Evolutionary conservation across 2,329 filamentous ascomycete genomes (phyloP).

Genomic region (Alternaria arbusti): DNA sequence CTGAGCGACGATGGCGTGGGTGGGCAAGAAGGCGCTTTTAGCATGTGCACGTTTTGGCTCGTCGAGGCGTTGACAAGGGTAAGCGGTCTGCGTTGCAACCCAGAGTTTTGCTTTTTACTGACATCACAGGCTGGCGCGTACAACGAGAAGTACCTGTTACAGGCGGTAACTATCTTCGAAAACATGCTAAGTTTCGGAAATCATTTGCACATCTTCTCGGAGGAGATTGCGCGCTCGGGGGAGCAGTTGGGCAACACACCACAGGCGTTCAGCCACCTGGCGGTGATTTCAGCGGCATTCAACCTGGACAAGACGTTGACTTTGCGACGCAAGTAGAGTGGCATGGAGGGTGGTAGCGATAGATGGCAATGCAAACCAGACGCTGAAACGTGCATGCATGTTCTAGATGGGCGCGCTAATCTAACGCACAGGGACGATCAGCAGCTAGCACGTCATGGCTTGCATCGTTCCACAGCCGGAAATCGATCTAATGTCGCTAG

Average conservation of each 20-base stretch:
- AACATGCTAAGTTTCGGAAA: slow-evolving; percentile 80
- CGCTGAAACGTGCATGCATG: slow-evolving; percentile 1
- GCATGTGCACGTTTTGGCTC: slow-evolving; percentile 84
- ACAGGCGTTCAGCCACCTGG: slow-evolving; percentile 79
- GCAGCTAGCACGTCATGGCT: slow-evolving; percentile 15
- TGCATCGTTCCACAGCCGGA: slow-evolving; percentile 10
- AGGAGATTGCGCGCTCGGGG: slow-evolving; percentile 76
- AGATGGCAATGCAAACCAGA: background rate
- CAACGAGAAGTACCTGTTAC: slow-evolving; percentile 67
- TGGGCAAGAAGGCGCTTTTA: slow-evolving; percentile 76
- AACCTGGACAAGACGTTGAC: slow-evolving; percentile 66
- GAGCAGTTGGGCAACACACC: slow-evolving; percentile 82
- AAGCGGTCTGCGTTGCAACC: slow-evolving; percentile 43
- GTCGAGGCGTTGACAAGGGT: slow-evolving; percentile 79
- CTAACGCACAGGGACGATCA: slow-evolving; percentile 8
- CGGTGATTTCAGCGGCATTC: slow-evolving; percentile 77
- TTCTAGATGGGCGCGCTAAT: slow-evolving; percentile 11
- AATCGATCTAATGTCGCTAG: slow-evolving; percentile 14
- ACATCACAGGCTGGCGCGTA: slow-evolving; percentile 52
- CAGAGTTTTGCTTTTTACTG: slow-evolving; percentile 6
- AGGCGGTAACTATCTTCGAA: slow-evolving; percentile 73
- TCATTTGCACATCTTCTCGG: slow-evolving; percentile 78
- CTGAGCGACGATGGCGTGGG: slow-evolving; percentile 75
- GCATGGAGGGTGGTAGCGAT: background rate
- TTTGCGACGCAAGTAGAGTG: slow-evolving; percentile 4